Evolutionary conservation across 192 early-diverging fungal genomes (phyloP).

Genomic region (Piromyces sp.): DNA sequence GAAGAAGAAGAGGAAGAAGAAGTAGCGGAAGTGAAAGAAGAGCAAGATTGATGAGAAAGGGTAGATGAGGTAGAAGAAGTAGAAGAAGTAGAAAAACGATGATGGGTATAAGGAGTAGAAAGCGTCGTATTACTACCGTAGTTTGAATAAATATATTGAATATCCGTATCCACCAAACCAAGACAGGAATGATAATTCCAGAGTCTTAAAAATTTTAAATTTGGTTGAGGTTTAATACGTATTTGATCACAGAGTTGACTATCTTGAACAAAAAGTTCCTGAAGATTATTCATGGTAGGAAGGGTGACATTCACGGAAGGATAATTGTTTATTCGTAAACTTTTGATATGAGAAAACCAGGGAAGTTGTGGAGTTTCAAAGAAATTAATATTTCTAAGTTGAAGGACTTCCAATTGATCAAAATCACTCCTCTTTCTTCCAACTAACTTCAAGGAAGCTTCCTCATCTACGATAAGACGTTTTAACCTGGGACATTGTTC

Average conservation of each 20-base stretch:
- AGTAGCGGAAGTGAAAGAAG: neutral
- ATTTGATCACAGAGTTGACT: neutral
- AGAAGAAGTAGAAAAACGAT: neutral
- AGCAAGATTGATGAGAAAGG: no score
- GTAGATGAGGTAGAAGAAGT: neutral
- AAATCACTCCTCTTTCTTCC: neutral
- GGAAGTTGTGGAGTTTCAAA: neutral
- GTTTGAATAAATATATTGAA: neutral
- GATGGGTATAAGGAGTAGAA: neutral
- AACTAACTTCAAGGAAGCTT: neutral
- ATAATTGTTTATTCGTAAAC: neutral
- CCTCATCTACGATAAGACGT: neutral
- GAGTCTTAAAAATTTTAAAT: neutral
- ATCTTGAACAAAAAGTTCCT: neutral
- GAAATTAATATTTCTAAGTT: neutral
- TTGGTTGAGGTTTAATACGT: neutral
- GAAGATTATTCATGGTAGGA: neutral
- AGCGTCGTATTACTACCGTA: neutral
- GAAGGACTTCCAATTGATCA: neutral
- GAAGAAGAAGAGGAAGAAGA: neutral
- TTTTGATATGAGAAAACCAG: neutral
- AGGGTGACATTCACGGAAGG: neutral
- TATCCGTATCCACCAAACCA: neutral
- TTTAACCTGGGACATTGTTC: neutral
- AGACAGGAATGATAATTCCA: neutral